Percentiles rank a stretch among this genome's conserved stretches.
Conservation (phyloP, 202 grass and related monocot genomes). For the Carex sylvatica region DNA sequence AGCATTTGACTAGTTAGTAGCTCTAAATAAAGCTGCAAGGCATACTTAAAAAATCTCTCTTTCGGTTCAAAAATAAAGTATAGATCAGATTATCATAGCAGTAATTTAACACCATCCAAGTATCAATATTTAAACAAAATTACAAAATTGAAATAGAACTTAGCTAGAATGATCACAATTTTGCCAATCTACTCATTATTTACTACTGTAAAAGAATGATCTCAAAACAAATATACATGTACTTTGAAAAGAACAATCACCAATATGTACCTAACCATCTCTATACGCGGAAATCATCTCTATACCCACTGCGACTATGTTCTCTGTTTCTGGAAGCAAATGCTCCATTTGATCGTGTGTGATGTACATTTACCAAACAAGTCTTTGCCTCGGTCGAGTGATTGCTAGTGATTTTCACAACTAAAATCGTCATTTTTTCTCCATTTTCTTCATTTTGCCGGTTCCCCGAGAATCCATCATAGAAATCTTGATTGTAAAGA, state of each 20-base stretch:
- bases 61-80: not conserved
- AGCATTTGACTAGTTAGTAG: not conserved
- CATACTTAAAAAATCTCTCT: not conserved
- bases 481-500: constrained; percentile 32
- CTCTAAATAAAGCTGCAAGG: not conserved
- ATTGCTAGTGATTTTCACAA: constrained; percentile 36
- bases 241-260: not conserved
- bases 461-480: constrained; percentile 32
- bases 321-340: constrained; percentile 31
- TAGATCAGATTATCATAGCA: not conserved
- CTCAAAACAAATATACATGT: constrained; percentile 3
- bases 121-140: not conserved
- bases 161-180: not conserved
- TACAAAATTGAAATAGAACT: constrained; percentile 14
- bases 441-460: constrained; percentile 35
- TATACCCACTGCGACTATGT: constrained; percentile 15
- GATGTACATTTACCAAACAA: constrained; percentile 41
- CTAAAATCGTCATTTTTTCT: constrained; percentile 35
- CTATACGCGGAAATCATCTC: constrained; percentile 30
- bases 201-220: not conserved
- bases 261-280: constrained; percentile 21
- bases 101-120: not conserved
- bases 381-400: constrained; percentile 38
- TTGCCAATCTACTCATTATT: not conserved
- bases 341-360: constrained; percentile 27